Conservation (phyloP, 768 basidiomycete genomes). For the Suillus subluteus region DNA sequence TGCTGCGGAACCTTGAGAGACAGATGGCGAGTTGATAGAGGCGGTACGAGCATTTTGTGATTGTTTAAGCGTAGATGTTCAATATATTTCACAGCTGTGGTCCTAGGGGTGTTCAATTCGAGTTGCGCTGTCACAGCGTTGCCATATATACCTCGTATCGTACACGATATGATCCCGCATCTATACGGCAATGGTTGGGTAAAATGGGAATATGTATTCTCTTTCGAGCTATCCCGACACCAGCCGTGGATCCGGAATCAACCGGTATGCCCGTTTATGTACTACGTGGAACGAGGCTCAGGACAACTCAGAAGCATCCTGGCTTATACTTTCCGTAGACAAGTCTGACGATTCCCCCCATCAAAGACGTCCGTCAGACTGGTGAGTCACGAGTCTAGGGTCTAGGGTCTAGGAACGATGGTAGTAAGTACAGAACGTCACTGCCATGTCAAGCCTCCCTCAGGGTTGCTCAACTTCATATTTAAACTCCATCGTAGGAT, state of each 20-base stretch:
- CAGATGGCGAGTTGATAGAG: neutral
- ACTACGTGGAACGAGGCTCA: neutral
- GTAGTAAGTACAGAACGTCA: neutral
- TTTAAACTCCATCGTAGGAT: neutral
- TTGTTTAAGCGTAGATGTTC: neutral
- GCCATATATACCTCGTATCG: neutral
- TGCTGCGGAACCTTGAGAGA: slow-evolving; percentile 26
- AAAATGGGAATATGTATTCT: neutral
- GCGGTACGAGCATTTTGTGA: slow-evolving; percentile 1
- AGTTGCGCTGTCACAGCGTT: neutral
- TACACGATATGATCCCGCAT: neutral
- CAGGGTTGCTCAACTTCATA: neutral
- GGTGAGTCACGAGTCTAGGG: neutral
- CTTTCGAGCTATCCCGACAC: neutral
- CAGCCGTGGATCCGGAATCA: neutral
- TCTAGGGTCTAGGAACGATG: neutral
- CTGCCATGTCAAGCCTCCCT: neutral
- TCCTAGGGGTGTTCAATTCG: neutral
- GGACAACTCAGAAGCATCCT: neutral
- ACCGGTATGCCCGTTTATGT: neutral
- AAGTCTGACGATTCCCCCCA: neutral
- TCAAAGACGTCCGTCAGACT: neutral
- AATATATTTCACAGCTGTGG: neutral
- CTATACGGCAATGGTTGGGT: neutral
- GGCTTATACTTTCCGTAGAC: neutral